These are phyloP conservation scores for Tolypocladium sp. DNA, from an alignment of 2,329 filamentous ascomycete genomes.

Conservation along the genomic window DNA sequence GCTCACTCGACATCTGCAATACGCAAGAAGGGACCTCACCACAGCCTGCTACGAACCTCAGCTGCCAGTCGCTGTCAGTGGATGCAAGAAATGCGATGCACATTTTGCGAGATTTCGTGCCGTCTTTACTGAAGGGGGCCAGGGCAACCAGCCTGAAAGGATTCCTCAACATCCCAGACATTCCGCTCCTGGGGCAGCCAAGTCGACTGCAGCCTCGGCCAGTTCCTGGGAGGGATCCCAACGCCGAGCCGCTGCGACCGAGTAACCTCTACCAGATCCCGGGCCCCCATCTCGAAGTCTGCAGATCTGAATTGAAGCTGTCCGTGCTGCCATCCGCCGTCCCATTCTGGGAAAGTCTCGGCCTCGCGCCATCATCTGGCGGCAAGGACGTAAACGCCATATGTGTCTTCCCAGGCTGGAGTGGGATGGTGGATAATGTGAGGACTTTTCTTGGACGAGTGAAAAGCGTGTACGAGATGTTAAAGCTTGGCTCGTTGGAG, in stretches of 20 bases:
- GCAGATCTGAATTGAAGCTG: conserved; percentile 57
- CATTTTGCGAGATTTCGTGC: conserved; percentile 34
- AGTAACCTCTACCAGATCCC: conserved; percentile 53
- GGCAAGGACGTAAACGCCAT: conserved; percentile 62
- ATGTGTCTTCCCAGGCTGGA: conserved; percentile 60
- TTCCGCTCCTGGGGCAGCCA: conserved; percentile 43
- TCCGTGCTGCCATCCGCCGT: conserved; percentile 68
- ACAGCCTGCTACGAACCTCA: conserved; percentile 18
- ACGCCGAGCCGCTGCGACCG: conserved; percentile 36
- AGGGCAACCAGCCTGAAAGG: conserved; percentile 32
- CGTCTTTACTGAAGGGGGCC: conserved; percentile 31
- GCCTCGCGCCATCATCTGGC: conserved; percentile 62
- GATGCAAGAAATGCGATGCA: conserved; percentile 39
- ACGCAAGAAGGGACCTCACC: conserved; percentile 10
- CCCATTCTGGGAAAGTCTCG: conserved; percentile 73
- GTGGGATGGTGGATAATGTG: conserved; percentile 52
- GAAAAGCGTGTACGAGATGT: conserved; percentile 62
- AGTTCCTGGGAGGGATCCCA: conserved; percentile 29
- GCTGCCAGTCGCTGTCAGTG: conserved; percentile 31
- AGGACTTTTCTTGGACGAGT: conserved; percentile 58
- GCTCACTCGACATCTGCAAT: conserved; percentile 28
- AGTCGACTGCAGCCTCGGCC: conserved; percentile 42
- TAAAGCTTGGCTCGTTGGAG: conserved; percentile 61
- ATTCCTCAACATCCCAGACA: conserved; percentile 48
- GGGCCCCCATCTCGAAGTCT: conserved; percentile 63